Evolutionary conservation across 306 rosid species (phyloP).

Genomic region (Inga laurina): DNA sequence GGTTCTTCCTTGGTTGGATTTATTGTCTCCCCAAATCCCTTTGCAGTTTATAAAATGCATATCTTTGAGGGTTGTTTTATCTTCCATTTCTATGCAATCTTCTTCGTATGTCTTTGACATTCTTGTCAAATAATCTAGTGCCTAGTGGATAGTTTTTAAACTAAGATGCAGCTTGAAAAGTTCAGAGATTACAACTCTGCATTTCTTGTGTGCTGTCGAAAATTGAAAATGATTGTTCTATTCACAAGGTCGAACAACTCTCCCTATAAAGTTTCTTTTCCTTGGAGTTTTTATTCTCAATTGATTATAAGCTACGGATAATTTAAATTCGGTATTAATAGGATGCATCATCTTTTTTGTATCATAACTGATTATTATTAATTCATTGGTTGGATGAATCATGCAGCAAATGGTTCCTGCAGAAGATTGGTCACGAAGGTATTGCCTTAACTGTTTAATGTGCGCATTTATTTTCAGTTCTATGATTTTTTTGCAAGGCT

Average conservation of each 20-base stretch:
- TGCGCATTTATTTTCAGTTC: conserved; percentile 23
- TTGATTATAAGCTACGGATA: conserved; percentile 4
- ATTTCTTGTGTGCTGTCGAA: neutral
- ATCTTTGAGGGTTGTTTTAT: neutral
- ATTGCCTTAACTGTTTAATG: conserved; percentile 13
- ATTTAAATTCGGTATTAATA: neutral
- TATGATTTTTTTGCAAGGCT: neutral
- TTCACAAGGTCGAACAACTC: neutral
- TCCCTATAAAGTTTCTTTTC: neutral
- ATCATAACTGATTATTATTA: conserved; percentile 20
- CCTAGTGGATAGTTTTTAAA: neutral
- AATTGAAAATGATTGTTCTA: neutral
- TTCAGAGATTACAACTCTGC: neutral
- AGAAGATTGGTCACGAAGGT: conserved; percentile 98
- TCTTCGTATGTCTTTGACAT: neutral
- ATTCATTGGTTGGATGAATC: conserved; percentile 36
- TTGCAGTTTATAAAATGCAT: neutral
- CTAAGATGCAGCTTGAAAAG: neutral
- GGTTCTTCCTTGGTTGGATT: neutral
- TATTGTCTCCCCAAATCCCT: neutral
- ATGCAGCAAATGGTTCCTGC: conserved; percentile 98
- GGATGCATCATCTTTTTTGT: conserved; percentile 11
- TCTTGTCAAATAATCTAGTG: neutral
- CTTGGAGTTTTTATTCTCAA: neutral
- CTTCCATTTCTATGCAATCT: neutral